phyloP scores from a whole-genome alignment of 441 rosid species.

The Aleurites moluccanus region DNA sequence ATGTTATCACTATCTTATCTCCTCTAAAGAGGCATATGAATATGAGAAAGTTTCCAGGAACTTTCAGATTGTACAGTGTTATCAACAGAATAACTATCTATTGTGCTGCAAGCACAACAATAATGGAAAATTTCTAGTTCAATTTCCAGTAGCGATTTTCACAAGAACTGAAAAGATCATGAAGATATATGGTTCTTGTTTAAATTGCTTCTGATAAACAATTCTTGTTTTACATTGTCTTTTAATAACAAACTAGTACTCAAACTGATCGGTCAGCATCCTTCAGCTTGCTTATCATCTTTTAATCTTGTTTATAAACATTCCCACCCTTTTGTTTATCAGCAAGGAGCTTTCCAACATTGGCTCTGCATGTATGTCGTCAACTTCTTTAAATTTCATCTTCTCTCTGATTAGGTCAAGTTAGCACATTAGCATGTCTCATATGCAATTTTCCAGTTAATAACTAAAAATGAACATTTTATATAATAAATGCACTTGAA shows the following conservation, averaged over 20 bases:
- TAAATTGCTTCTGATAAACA: neutral
- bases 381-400: neutral
- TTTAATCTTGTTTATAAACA: neutral
- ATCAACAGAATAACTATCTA: conserved; percentile 7
- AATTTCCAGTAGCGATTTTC: neutral
- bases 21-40: neutral
- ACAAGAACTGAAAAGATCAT: neutral
- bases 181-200: conserved; percentile 1
- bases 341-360: neutral
- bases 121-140: neutral
- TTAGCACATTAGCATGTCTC: neutral
- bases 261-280: neutral
- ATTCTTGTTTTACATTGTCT: neutral
- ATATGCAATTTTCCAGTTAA: neutral
- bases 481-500: neutral
- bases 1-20: neutral
- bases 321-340: neutral
- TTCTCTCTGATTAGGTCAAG: neutral
- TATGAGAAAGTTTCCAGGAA: neutral
- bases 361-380: neutral
- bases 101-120: conserved; percentile 10
- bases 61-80: conserved; percentile 11
- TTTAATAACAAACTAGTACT: neutral
- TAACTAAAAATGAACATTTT: neutral
- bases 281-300: neutral